Percentiles rank a stretch among this genome's conserved stretches.
Conservation (phyloP, 768 basidiomycete species). For the Leccinum sublutescens region DNA sequence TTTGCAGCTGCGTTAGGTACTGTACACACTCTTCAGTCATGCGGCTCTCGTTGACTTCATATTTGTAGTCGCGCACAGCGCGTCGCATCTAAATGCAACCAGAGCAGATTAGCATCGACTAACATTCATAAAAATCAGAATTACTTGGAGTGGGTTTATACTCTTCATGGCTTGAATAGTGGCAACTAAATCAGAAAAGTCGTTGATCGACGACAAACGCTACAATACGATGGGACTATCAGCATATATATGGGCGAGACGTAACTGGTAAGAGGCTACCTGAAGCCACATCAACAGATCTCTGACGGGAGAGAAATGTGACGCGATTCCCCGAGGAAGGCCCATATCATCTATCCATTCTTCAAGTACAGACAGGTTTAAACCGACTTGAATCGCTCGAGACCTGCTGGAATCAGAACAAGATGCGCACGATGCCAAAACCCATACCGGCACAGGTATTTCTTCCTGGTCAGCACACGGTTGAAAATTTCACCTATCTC, state of each 20-base stretch:
- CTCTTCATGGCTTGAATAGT: conserved; percentile 85
- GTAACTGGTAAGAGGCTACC: conserved; percentile 37
- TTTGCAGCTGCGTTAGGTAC: conserved; percentile 92
- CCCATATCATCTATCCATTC: conserved; percentile 88
- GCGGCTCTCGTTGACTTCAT: conserved; percentile 86
- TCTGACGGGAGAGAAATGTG: conserved; percentile 80
- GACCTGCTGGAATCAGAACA: conserved; percentile 42
- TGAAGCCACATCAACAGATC: conserved; percentile 88
- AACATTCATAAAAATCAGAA: not conserved
- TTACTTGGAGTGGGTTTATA: conserved; percentile 90
- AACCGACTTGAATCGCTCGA: conserved; percentile 82
- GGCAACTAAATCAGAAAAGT: conserved; percentile 84
- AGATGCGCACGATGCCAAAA: not conserved
- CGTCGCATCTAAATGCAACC: conserved; percentile 69
- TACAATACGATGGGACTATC: conserved; percentile 30
- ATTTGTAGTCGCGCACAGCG: conserved; percentile 90
- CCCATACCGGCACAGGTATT: conserved; percentile 83
- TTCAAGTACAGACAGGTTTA: conserved; percentile 83
- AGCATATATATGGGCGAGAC: not conserved
- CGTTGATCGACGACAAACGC: conserved; percentile 82
- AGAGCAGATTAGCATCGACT: not conserved
- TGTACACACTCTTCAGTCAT: conserved; percentile 97
- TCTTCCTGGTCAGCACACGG: conserved; percentile 85
- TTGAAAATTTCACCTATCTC: conserved; percentile 78
- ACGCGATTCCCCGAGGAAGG: conserved; percentile 73